Evolutionary conservation across 2,329 filamentous ascomycete species (phyloP).

Genomic region (Coniochaeta sp.): DNA sequence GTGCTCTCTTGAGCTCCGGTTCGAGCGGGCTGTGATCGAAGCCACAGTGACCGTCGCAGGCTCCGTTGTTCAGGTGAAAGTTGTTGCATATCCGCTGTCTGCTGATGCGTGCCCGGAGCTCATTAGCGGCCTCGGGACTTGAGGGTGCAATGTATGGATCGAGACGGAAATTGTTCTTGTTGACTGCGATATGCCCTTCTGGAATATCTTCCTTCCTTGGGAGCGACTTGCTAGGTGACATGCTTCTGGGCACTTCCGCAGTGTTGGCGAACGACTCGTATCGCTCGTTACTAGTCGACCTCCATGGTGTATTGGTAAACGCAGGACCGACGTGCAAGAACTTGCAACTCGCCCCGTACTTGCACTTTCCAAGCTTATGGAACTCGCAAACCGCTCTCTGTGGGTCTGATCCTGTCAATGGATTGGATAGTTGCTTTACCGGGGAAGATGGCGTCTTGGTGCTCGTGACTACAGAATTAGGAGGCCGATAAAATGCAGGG

Average conservation of each 20-base stretch:
- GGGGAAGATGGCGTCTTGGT: neutral
- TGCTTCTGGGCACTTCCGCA: neutral
- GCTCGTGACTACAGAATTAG: neutral
- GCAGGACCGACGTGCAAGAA: slow-evolving; percentile 13
- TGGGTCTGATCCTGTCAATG: slow-evolving; percentile 5
- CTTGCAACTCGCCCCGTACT: slow-evolving; percentile 19
- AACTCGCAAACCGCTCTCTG: slow-evolving; percentile 16
- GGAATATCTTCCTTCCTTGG: slow-evolving; percentile 18
- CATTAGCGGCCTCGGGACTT: slow-evolving; percentile 7
- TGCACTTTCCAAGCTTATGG: slow-evolving; percentile 19
- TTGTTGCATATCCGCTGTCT: slow-evolving; percentile 18
- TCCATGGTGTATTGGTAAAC: neutral
- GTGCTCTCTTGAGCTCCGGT: slow-evolving; percentile 15
- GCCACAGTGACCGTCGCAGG: slow-evolving; percentile 17
- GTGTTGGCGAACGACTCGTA: neutral
- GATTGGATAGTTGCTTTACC: neutral
- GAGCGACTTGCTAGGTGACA: slow-evolving; percentile 6
- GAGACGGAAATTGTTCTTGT: slow-evolving; percentile 17
- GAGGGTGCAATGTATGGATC: slow-evolving; percentile 18
- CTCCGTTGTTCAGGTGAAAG: slow-evolving; percentile 15
- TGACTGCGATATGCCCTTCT: slow-evolving; percentile 18
- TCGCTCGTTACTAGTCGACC: neutral
- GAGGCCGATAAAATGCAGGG: neutral
- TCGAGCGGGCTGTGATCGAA: slow-evolving; percentile 20
- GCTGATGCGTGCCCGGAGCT: slow-evolving; percentile 15